Conservation (phyloP, 2,329 filamentous ascomycete genomes). For the Ascochyta koolunga region DNA sequence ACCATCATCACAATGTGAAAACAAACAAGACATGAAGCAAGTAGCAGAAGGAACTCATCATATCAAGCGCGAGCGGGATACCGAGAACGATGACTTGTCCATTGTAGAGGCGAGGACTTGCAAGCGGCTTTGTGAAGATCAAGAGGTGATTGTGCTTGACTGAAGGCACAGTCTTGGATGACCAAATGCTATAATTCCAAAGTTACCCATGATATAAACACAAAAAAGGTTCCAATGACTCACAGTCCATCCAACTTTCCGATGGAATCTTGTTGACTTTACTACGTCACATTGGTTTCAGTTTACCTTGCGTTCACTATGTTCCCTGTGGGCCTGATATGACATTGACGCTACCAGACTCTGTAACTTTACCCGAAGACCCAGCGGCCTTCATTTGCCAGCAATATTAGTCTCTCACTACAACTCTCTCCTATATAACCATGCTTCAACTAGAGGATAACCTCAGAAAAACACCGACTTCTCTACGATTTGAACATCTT, state of each 20-base stretch:
- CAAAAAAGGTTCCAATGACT: neutral
- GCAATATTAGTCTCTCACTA: no score
- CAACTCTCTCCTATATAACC: no score
- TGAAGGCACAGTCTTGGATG: neutral
- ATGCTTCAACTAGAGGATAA: neutral
- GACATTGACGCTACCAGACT: no score
- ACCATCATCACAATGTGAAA: no score
- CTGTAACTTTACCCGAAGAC: no score
- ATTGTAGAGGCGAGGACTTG: neutral
- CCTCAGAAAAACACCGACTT: neutral
- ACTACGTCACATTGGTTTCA: no score
- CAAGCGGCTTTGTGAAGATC: neutral
- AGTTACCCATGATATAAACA: no score
- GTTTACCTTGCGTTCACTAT: no score
- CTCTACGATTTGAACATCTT: neutral
- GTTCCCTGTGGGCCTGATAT: no score
- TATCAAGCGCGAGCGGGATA: constrained; percentile 15
- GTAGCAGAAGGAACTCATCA: constrained; percentile 1
- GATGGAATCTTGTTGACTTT: neutral
- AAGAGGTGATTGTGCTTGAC: neutral
- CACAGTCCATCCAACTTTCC: neutral
- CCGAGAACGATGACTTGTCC: neutral
- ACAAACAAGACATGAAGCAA: neutral
- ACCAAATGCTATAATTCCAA: neutral
- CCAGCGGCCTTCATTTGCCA: no score